These are phyloP conservation scores for Hypoxylon fragiforme DNA, from an alignment of 495 filamentous ascomycete species.

Conservation along the genomic window DNA sequence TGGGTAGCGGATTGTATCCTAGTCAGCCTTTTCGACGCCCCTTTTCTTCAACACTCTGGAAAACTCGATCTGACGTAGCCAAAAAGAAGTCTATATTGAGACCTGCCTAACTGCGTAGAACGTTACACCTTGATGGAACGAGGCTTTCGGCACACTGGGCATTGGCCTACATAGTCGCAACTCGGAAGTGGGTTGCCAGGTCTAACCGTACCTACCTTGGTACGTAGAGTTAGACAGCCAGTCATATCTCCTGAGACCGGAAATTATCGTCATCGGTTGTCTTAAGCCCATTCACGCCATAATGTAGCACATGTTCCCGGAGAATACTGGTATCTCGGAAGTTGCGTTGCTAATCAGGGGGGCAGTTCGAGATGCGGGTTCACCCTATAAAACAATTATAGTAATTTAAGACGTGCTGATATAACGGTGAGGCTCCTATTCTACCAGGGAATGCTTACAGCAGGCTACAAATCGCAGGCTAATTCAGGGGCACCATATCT, in stretches of 20 bases:
- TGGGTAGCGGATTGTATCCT: not conserved
- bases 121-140: slow-evolving; percentile 15
- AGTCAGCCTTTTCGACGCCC: slow-evolving; percentile 4
- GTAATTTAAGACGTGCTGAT: too few relatives aligned
- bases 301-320: not conserved
- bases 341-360: not conserved
- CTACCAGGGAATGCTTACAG: too few relatives aligned
- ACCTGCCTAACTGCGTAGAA: slow-evolving; percentile 8
- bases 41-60: not conserved
- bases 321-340: slow-evolving; percentile 10
- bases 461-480: too few relatives aligned
- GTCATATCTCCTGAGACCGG: slow-evolving; percentile 1
- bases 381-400: not conserved
- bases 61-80: not conserved
- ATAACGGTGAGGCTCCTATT: too few relatives aligned
- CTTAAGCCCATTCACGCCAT: not conserved
- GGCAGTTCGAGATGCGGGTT: not conserved
- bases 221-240: slow-evolving; percentile 5
- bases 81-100: not conserved
- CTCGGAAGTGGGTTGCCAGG: slow-evolving; percentile 13
- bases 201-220: too few relatives aligned
- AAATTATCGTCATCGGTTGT: slow-evolving; percentile 1
- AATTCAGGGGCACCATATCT: too few relatives aligned
- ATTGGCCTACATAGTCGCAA: slow-evolving; percentile 1
- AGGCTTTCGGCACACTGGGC: slow-evolving; percentile 19